Conservation (phyloP, 306 rosid genomes). For the Luffa aegyptiaca region DNA sequence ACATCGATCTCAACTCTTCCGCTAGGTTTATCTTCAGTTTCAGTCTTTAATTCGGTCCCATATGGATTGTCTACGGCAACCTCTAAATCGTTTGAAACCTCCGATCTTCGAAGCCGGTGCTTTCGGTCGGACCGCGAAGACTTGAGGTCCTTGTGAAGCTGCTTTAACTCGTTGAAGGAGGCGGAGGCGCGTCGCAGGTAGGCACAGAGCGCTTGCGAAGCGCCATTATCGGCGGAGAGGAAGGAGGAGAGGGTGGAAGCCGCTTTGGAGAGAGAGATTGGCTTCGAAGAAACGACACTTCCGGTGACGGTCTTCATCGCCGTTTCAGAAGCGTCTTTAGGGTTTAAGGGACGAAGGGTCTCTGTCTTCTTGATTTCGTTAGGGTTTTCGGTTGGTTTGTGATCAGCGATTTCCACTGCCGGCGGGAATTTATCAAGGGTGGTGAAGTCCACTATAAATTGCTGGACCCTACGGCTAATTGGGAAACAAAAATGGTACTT, state of each 20-base stretch:
- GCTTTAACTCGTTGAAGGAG: slow-evolving; percentile 40
- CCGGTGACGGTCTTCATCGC: slow-evolving; percentile 28
- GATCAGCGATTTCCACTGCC: too few species aligned
- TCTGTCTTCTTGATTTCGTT: too few species aligned
- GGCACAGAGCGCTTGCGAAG: slow-evolving; percentile 18
- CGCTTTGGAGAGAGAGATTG: slow-evolving; percentile 35
- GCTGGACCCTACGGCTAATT: too few species aligned
- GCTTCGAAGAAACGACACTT: slow-evolving; percentile 25
- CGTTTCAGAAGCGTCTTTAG: not conserved
- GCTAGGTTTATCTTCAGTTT: not conserved
- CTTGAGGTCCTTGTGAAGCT: slow-evolving; percentile 27
- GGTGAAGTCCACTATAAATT: too few species aligned
- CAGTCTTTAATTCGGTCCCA: not conserved
- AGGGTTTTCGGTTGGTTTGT: too few species aligned
- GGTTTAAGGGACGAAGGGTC: not conserved
- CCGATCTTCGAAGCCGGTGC: not conserved
- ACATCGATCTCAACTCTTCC: not conserved
- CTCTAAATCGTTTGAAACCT: slow-evolving; percentile 3
- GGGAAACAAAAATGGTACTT: too few species aligned
- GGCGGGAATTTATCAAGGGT: too few species aligned
- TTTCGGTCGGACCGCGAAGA: slow-evolving; percentile 1
- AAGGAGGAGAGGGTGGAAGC: slow-evolving; percentile 28
- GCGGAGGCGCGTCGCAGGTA: slow-evolving; percentile 36
- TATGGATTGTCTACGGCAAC: not conserved
- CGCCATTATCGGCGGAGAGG: slow-evolving; percentile 24